Evolutionary conservation across 768 basidiomycete genomes (phyloP).

Genomic region (Glaciozyma martinii): DNA sequence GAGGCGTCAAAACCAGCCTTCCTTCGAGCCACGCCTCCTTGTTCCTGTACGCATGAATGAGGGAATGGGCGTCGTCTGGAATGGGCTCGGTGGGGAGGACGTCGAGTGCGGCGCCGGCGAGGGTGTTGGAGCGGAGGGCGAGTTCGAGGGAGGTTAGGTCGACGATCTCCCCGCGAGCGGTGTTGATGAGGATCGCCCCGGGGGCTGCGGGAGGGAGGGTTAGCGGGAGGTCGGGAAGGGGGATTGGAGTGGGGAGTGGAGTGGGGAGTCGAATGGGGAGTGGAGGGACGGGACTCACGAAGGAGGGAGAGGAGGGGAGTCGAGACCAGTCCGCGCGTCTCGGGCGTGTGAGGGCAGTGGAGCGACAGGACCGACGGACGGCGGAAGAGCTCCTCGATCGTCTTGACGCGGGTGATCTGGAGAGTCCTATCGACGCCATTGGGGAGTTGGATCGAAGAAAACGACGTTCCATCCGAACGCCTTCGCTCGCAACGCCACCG

Average conservation of each 20-base stretch:
- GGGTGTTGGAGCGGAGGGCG: constrained; percentile 17
- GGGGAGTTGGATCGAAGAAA: constrained; percentile 31
- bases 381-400: constrained; percentile 25
- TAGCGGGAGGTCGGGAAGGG: too few relatives aligned
- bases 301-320: constrained; percentile 20
- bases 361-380: constrained; percentile 20
- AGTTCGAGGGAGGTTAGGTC: constrained; percentile 26
- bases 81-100: constrained; percentile 30
- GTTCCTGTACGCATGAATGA: constrained; percentile 26
- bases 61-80: constrained; percentile 21
- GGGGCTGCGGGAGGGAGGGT: too few relatives aligned
- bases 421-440: constrained; percentile 28
- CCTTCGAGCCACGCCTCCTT: constrained; percentile 31
- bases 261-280: background rate
- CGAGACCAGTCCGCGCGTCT: constrained; percentile 24
- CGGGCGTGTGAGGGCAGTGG: constrained; percentile 26
- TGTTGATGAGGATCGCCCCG: constrained; percentile 27
- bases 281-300: background rate
- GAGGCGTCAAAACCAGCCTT: constrained; percentile 27
- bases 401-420: constrained; percentile 18
- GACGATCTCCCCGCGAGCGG: constrained; percentile 27
- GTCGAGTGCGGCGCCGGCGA: constrained; percentile 32
- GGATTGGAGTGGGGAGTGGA: too few relatives aligned
- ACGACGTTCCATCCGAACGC: constrained; percentile 34
- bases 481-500: constrained; percentile 32